phyloP scores from a whole-genome alignment of 2,329 filamentous ascomycete genomes.

The Penicillium sp. region DNA sequence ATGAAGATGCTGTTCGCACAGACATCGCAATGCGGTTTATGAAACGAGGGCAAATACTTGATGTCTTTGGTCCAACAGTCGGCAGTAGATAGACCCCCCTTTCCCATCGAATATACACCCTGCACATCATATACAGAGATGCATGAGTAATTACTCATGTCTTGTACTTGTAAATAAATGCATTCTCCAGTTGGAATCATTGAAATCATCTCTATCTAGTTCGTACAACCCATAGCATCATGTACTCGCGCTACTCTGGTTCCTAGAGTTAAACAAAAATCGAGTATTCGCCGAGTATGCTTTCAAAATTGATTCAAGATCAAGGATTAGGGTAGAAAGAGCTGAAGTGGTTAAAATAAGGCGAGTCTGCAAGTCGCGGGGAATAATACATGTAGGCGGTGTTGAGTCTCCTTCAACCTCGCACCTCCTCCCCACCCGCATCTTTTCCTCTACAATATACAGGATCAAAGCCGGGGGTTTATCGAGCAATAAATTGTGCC shows the following conservation, averaged over 20 bases:
- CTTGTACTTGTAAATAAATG: neutral
- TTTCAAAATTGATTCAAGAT: neutral
- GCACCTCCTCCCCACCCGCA: neutral
- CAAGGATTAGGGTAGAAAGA: neutral
- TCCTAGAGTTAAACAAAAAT: too few species aligned
- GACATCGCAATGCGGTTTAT: constrained; percentile 25
- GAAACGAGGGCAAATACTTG: constrained; percentile 21
- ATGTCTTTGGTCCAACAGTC: constrained; percentile 23
- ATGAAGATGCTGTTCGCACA: constrained; percentile 29
- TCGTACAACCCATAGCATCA: too few species aligned
- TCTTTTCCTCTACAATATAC: neutral
- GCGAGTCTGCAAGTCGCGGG: neutral
- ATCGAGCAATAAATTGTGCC: neutral
- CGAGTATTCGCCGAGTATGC: too few species aligned
- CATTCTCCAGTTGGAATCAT: neutral
- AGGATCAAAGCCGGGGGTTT: neutral
- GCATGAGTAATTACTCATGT: neutral
- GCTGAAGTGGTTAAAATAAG: neutral
- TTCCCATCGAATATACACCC: constrained; percentile 34
- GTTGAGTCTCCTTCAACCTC: neutral
- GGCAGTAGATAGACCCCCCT: constrained; percentile 37
- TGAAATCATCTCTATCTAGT: neutral
- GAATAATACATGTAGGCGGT: constrained; percentile 2
- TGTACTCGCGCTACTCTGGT: too few species aligned
- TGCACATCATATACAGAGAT: constrained; percentile 18